phyloP scores from a whole-genome alignment of 805 yeast genomes.

The Cyberlindnera bimundalis region DNA sequence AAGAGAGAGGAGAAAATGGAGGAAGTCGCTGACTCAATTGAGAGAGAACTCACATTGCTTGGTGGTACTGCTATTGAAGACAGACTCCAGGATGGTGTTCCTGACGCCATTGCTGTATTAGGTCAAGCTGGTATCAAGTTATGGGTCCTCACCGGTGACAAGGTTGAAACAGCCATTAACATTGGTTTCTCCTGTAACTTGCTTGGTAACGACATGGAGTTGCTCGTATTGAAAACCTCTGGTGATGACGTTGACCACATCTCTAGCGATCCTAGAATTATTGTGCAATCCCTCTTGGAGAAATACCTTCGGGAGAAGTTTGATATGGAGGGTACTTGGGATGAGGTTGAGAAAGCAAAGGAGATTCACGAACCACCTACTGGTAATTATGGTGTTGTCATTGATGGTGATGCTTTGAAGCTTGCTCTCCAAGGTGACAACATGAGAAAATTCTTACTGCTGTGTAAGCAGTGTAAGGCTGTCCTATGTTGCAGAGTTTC shows the following conservation, averaged over 20 bases:
- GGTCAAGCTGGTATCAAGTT: conserved; percentile 75
- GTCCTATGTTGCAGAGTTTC: conserved; percentile 98
- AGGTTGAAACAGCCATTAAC: conserved; percentile 97
- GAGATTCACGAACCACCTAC: conserved; percentile 65
- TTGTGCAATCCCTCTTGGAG: conserved; percentile 46
- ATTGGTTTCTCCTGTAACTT: conserved; percentile 98
- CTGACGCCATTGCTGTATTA: conserved; percentile 68
- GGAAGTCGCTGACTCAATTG: conserved; percentile 67
- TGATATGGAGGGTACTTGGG: conserved; percentile 51
- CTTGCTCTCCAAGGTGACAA: conserved; percentile 42
- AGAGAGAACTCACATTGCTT: conserved; percentile 55
- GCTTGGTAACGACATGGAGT: conserved; percentile 72
- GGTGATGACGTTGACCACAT: conserved; percentile 51
- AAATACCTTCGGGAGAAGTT: conserved; percentile 55
- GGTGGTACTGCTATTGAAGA: conserved; percentile 93
- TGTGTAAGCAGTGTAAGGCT: conserved; percentile 76
- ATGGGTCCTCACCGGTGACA: conserved; percentile 93
- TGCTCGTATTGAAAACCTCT: conserved; percentile 57
- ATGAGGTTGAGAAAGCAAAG: conserved; percentile 52
- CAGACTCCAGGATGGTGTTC: conserved; percentile 80
- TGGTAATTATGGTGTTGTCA: conserved; percentile 62
- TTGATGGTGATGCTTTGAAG: conserved; percentile 75
- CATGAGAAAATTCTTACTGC: conserved; percentile 56
- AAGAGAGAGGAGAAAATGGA: conserved; percentile 74
- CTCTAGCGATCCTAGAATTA: conserved; percentile 35